A percentile compares a stretch with the other conserved stretches of the same genome.
phyloP scores from a whole-genome alignment of 306 rosid genomes.

The Oemleria cerasiformis region DNA sequence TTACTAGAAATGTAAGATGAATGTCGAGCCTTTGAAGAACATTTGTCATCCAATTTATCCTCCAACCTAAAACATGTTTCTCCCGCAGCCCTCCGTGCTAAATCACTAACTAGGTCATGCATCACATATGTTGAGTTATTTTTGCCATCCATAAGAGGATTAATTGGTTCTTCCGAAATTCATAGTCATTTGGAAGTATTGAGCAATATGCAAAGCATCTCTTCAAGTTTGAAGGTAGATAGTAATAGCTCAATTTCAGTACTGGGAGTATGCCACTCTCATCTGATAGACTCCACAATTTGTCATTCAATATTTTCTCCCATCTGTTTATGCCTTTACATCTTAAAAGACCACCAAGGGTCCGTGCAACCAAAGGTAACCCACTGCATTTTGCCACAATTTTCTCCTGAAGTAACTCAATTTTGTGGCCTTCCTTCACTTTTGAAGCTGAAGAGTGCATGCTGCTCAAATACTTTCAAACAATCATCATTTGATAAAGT shows the following conservation, averaged over 20 bases:
- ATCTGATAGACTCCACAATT: conserved; percentile 9
- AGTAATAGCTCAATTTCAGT: conserved; percentile 19
- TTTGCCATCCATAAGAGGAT: conserved; percentile 37
- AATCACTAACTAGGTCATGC: conserved; percentile 40
- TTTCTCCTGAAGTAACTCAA: conserved; percentile 3
- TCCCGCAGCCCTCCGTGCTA: conserved; percentile 18
- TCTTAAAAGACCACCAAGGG: conserved; percentile 26
- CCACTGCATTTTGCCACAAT: conserved; percentile 24
- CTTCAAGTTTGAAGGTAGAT: conserved; percentile 21
- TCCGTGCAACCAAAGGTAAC: conserved; percentile 26
- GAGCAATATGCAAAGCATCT: conserved; percentile 14
- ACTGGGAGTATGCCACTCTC: conserved; percentile 10
- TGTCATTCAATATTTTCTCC: conserved; percentile 3
- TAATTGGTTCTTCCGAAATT: background rate
- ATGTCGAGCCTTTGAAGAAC: conserved; percentile 17
- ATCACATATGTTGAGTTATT: background rate
- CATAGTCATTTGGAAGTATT: background rate
- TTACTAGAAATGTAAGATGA: background rate
- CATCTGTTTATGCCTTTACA: conserved; percentile 5
- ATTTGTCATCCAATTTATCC: background rate
- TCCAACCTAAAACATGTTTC: background rate
- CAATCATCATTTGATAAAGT: conserved; percentile 7
- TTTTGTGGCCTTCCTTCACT: background rate
- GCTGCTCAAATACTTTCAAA: conserved; percentile 14
- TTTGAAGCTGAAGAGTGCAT: background rate